These are phyloP conservation scores for Candida quercuum DNA, from an alignment of 805 yeast genomes.

Conservation along the genomic window DNA sequence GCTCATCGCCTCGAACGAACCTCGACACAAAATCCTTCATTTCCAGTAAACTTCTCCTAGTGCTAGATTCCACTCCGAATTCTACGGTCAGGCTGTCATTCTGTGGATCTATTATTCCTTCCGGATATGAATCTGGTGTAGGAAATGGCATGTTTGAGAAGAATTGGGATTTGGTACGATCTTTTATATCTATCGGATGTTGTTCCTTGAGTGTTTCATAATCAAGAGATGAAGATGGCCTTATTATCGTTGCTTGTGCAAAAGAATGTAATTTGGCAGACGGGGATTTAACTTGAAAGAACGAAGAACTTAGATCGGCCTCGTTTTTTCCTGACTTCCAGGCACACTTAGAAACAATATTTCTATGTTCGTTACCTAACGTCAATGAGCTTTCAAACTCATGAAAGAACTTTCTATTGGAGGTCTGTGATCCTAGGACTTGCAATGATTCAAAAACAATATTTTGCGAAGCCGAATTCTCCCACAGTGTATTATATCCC, in stretches of 20 bases:
- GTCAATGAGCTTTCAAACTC: constrained; percentile 38
- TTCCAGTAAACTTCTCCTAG: constrained; percentile 12
- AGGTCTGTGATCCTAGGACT: constrained; percentile 33
- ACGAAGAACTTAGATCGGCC: constrained; percentile 5
- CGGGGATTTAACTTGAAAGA: constrained; percentile 4
- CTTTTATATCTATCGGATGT: background rate
- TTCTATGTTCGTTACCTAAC: constrained; percentile 35
- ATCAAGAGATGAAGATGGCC: constrained; percentile 8
- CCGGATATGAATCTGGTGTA: constrained; percentile 31
- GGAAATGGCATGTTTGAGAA: constrained; percentile 9
- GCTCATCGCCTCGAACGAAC: constrained; percentile 37
- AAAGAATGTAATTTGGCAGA: constrained; percentile 17
- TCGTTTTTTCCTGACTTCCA: constrained; percentile 8
- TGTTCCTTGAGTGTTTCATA: background rate
- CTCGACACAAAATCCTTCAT: constrained; percentile 27
- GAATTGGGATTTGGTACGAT: constrained; percentile 6
- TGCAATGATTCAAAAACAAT: constrained; percentile 41
- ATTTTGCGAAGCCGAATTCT: constrained; percentile 31
- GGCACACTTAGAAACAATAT: constrained; percentile 38
- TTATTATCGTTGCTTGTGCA: constrained; percentile 22
- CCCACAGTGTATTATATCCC: constrained; percentile 34
- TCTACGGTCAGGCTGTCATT: constrained; percentile 15
- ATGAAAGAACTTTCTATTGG: constrained; percentile 32
- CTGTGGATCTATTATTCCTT: constrained; percentile 7
- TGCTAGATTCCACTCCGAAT: constrained; percentile 17